Conservation (phyloP, 805 yeast genomes). For the Yamadazyma nakazawae region DNA sequence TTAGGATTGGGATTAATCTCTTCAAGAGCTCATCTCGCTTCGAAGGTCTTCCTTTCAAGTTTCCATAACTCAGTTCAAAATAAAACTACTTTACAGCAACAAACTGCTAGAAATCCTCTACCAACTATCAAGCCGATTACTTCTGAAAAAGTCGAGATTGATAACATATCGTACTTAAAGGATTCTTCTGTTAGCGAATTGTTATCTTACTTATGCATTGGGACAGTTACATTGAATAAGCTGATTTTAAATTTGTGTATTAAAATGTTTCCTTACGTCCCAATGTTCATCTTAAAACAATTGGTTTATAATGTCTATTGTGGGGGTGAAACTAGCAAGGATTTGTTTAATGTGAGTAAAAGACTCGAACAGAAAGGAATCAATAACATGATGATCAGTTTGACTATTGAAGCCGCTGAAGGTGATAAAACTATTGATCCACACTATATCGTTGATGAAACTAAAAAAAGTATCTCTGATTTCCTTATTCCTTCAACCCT, state of each 20-base stretch:
- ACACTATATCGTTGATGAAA: slow-evolving; percentile 56
- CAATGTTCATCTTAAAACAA: slow-evolving; percentile 63
- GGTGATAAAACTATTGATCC: slow-evolving; percentile 66
- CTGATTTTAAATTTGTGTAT: slow-evolving; percentile 59
- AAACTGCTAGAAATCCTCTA: neutral
- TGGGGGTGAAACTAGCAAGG: slow-evolving; percentile 78
- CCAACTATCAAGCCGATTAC: neutral
- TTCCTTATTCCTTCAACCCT: slow-evolving; percentile 72
- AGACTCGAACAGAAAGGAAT: slow-evolving; percentile 70
- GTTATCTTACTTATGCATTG: slow-evolving; percentile 64
- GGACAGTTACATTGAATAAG: slow-evolving; percentile 64
- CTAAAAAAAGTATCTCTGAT: slow-evolving; percentile 61
- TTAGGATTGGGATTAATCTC: neutral
- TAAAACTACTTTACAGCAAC: slow-evolving; percentile 5
- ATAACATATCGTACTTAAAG: slow-evolving; percentile 40
- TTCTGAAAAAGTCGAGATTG: neutral
- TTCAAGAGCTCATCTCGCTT: neutral
- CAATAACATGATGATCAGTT: slow-evolving; percentile 91
- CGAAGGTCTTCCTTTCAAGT: neutral
- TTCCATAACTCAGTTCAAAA: slow-evolving; percentile 8
- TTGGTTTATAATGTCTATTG: slow-evolving; percentile 82
- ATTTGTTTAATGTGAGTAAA: slow-evolving; percentile 70
- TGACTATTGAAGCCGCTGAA: slow-evolving; percentile 90
- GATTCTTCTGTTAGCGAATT: slow-evolving; percentile 54
- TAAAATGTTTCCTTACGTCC: slow-evolving; percentile 69